Base-by-base conservation (phyloP, 768 basidiomycete species). In the Lentinula boryana region DNA sequence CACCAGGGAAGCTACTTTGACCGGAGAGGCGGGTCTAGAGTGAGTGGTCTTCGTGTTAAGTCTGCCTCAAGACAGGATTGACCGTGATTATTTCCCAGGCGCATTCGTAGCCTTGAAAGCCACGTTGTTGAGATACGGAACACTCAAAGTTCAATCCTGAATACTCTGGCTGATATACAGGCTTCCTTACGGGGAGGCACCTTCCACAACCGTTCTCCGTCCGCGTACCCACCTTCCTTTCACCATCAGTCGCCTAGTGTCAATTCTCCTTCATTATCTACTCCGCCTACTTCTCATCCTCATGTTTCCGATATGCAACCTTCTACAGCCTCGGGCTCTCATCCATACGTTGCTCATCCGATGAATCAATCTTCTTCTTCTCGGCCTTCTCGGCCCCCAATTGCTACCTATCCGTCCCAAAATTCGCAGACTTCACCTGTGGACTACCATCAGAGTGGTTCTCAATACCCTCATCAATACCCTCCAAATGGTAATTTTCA, bases 11-110 rank as follows among this genome's bases (percentile, higher is more conserved):
- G 89, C 91, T 13, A 90, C 88, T 59, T 81, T 93, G 52, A 91
- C 91, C 7, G 91, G 91, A 49, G 93, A 95, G 73, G 93, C 92
- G 16, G 93, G 92, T 7, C 73, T 94, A 56, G 93, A 94, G 93
- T 94, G 70, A 73, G 91, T 78, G 21, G 48, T 62, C 32, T 21
- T 4, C 27, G 38, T 4, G 46, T 27, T 41, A 16, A 15, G 35
- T 9, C 5, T 15, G 21, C 36, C 32, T 12, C 5, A 12, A 21
- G 41, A 8, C 15, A n/a, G 49, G 4, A 7, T 50, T 60, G 5
- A 60, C 23, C 9, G 41, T 18, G 15, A 41, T 33, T 41, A 31
- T 41, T 56, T 41, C n/a, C 23, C 68, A 96, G 95, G 71, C 93
- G 95, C 54, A 95, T 97, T 64, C 86, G 92, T 67, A 93, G 86